Base-by-base conservation (phyloP, 192 early-diverging fungal genomes). In the Backusella tarrabulga region DNA sequence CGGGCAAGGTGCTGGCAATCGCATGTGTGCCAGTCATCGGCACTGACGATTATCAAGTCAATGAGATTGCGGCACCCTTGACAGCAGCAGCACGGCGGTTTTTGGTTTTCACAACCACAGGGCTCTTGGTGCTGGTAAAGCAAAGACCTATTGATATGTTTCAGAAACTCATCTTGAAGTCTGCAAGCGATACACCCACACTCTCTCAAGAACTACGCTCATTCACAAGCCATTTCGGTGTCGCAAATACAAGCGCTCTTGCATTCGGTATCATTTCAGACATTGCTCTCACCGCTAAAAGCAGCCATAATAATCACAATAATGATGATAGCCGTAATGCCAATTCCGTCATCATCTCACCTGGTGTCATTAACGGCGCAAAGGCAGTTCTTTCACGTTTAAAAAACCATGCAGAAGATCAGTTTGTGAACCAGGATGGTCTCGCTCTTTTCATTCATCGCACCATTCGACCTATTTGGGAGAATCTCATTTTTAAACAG, bases 1-100 rank as follows among this genome's bases (percentile, higher is more conserved):
- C 94, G 68, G 96, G 96, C 21, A 94, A 93, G 73, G 93, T 94
- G 2, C 93, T 94, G 90, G 91, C 90, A 9, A 94, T 98, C 68
- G 87, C 88, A 5, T 95, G 95, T 69, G 34, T 78, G n/a, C 77
- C 83, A 6, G 77, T 38, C 63, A 54, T 74, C 0, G 75, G 77
- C 26, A 75, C 23, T 14, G 56, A 63, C 11, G 23, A 63, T 29
- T 63, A 88, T 15, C 35, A 69, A 17, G 78, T 86, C 46, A 95
- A 94, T 75, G 93, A 95, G 76, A 79, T 96, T 50, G 89, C 83
- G 0, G 87, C 91, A 0, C 91, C 91, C 35, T 79, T 89, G 6
- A 82, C 84, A 17, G 73, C 76, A 11, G 87, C 90, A 15, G 73
- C 89, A 19, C 86, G 95, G 35, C 83, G 85, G 15, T 95, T 93